These are phyloP conservation scores for Biscogniauxia sp. DNA, from an alignment of 2,329 filamentous ascomycete genomes.

Conservation along the genomic window DNA sequence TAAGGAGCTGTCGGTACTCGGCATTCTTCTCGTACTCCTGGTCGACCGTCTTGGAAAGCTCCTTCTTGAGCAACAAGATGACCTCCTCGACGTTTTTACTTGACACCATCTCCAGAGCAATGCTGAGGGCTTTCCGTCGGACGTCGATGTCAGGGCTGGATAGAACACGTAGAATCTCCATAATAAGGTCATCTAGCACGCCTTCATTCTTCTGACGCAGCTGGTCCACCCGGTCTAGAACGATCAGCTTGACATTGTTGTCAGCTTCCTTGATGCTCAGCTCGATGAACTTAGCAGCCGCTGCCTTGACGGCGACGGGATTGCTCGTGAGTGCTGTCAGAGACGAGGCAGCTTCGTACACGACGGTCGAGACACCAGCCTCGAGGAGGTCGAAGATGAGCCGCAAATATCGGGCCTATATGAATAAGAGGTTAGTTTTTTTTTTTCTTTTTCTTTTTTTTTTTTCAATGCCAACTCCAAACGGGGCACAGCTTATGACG, in stretches of 20 bases:
- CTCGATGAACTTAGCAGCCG: conserved; percentile 93
- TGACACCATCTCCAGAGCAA: conserved; percentile 96
- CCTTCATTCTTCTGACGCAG: conserved; percentile 85
- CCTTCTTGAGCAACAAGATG: conserved; percentile 93
- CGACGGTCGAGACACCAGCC: conserved; percentile 87
- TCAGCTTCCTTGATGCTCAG: conserved; percentile 96
- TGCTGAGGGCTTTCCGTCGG: conserved; percentile 81
- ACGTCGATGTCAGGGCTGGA: conserved; percentile 97
- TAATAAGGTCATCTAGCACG: conserved; percentile 87
- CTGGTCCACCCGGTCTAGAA: conserved; percentile 89
- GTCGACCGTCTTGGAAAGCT: conserved; percentile 94
- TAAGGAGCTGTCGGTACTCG: conserved; percentile 91
- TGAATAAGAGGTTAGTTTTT: conserved; percentile 31
- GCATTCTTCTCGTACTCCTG: conserved; percentile 98
- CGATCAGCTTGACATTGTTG: conserved; percentile 99
- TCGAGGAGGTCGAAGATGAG: conserved; percentile 96
- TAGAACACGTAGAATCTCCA: conserved; percentile 94
- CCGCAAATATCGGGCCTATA: conserved; percentile 79
- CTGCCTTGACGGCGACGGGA: conserved; percentile 95
- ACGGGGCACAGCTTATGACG: conserved; percentile 18
- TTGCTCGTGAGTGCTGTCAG: conserved; percentile 92
- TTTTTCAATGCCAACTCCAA: background rate
- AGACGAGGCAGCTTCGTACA: conserved; percentile 96
- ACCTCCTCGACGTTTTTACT: conserved; percentile 99
- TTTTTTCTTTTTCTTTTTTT: no score